Evolutionary conservation across 75 land plant species (phyloP).

Genomic region (Ceratopteris richardii): DNA sequence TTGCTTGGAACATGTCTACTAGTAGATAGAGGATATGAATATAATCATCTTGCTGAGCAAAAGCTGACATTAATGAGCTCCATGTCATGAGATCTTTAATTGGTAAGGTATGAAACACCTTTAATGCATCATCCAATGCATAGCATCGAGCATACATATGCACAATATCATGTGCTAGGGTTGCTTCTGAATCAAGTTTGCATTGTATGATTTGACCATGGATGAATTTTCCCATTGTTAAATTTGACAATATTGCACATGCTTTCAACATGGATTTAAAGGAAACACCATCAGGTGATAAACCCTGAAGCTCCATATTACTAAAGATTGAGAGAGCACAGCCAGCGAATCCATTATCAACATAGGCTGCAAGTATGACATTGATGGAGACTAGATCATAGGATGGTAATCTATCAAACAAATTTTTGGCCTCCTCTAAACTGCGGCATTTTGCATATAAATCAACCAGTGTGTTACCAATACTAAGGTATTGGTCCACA

Average conservation of each 20-base stretch:
- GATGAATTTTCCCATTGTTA: constrained; percentile 3
- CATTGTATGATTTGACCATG: constrained; percentile 6
- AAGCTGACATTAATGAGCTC: constrained; percentile 33
- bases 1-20: not conserved
- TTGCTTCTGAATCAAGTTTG: constrained; percentile 1
- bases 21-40: constrained; percentile 16
- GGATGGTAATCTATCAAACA: constrained; percentile 20
- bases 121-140: not conserved
- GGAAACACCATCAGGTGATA: constrained; percentile 18
- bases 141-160: constrained; percentile 12
- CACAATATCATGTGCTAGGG: constrained; percentile 5
- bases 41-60: constrained; percentile 24
- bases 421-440: constrained; percentile 19
- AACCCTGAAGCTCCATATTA: constrained; percentile 14
- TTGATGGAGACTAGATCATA: constrained; percentile 29
- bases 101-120: constrained; percentile 7
- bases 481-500: constrained; percentile 8
- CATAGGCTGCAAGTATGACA: constrained; percentile 23
- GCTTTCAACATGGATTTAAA: constrained; percentile 23
- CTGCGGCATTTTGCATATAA: constrained; percentile 39
- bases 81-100: constrained; percentile 15
- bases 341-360: constrained; percentile 12
- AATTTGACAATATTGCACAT: constrained; percentile 15
- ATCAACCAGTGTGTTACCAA: constrained; percentile 32
- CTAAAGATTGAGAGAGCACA: constrained; percentile 6